These are phyloP conservation scores for Petunia secreta DNA, from an alignment of 257 asterid genomes.

Conservation along the genomic window DNA sequence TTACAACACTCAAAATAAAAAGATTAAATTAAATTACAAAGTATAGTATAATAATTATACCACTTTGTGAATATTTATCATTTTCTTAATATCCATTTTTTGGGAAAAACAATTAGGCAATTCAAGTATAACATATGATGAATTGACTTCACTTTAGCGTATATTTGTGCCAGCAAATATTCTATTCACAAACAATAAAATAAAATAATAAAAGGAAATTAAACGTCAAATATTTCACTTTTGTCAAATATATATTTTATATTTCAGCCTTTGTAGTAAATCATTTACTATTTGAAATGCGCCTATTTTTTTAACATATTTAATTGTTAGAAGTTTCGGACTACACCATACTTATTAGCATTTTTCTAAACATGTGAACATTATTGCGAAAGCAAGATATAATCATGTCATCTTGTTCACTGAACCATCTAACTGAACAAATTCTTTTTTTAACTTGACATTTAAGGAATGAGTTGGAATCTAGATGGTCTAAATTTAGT, in stretches of 20 bases:
- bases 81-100: not conserved
- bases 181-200: not conserved
- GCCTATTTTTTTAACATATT: too few relatives aligned
- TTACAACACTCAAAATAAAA: not conserved
- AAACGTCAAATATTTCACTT: too few relatives aligned
- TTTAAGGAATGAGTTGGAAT: constrained; percentile 7
- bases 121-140: not conserved
- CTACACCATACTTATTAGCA: too few relatives aligned
- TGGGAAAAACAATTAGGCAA: not conserved
- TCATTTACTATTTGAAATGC: too few relatives aligned
- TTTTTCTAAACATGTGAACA: too few relatives aligned
- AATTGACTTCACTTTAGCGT: not conserved
- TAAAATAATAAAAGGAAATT: too few relatives aligned
- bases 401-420: too few relatives aligned
- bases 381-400: too few relatives aligned
- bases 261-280: too few relatives aligned
- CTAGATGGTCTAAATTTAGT: not conserved
- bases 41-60: not conserved
- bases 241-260: too few relatives aligned
- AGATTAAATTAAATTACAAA: not conserved
- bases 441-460: not conserved
- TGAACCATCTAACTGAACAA: too few relatives aligned
- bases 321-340: too few relatives aligned
- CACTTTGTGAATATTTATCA: not conserved
- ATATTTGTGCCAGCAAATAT: not conserved